Evolutionary conservation across 495 filamentous ascomycete genomes (phyloP).

Genomic region (Aspergillus ellipticus): DNA sequence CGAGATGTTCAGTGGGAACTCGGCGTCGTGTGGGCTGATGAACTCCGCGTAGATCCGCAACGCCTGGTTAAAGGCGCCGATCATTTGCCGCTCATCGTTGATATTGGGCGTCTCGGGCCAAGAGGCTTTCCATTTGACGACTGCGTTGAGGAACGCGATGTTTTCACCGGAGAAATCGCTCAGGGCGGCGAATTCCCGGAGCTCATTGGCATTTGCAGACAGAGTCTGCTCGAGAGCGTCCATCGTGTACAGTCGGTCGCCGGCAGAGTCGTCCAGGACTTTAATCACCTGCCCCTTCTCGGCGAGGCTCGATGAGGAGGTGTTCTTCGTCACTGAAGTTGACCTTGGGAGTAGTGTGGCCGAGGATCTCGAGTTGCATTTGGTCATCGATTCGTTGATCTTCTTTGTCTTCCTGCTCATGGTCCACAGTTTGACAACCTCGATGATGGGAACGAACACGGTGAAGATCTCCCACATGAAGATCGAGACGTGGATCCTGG

Average conservation of each 20-base stretch:
- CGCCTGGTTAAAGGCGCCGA: conserved; percentile 47
- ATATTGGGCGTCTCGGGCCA: conserved; percentile 20
- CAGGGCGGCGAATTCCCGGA: conserved; percentile 57
- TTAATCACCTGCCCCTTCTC: not conserved
- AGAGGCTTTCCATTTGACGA: conserved; percentile 51
- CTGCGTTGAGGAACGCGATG: conserved; percentile 59
- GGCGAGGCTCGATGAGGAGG: not conserved
- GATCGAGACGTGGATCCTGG: conserved; percentile 53
- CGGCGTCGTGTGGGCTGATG: conserved; percentile 51
- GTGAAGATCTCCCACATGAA: conserved; percentile 51
- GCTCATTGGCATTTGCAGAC: conserved; percentile 47
- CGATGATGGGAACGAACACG: conserved; percentile 53
- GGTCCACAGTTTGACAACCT: conserved; percentile 47
- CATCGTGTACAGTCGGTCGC: conserved; percentile 52
- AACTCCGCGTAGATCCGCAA: conserved; percentile 57
- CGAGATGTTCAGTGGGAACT: conserved; percentile 63
- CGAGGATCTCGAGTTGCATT: conserved; percentile 12
- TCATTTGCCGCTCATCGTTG: conserved; percentile 26
- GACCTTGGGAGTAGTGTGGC: not conserved
- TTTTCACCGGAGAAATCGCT: conserved; percentile 67
- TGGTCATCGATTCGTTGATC: conserved; percentile 33
- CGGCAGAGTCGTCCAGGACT: conserved; percentile 21
- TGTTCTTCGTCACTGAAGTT: too few species aligned
- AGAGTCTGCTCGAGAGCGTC: conserved; percentile 57
- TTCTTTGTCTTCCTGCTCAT: conserved; percentile 42